Base-by-base conservation (phyloP, 2,329 filamentous ascomycete species). In the Pseudogymnoascus sp. region DNA sequence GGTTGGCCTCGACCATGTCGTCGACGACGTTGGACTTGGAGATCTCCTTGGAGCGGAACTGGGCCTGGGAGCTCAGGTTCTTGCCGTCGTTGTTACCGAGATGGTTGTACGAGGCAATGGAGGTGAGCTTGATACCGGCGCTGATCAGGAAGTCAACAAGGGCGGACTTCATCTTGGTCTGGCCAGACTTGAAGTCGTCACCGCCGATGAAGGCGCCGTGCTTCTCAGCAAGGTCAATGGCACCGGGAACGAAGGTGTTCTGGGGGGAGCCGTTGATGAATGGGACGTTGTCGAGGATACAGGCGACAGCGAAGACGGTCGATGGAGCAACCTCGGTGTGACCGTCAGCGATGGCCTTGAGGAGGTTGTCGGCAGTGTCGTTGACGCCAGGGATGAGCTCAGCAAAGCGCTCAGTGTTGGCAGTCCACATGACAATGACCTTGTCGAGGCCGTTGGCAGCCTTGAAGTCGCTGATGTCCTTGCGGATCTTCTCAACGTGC, bases 91-190 rank as follows among this genome's bases (percentile, higher is more conserved):
- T 99, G 85, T 99, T 99, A 72, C 94, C 94, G 62, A 99, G 87
- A 76, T 99, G 94, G 81, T 99, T 99, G 86, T 99, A 99, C 78
- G 90, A 95, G 67, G 94, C 91, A 78, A 99, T 97, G 40, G 92
- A 96, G 64, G 93, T 97, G 73, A 99, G 86, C 81, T 96, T 97
- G 84, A 99, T 97, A 74, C 94, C 94, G 58, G 94, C 94, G 75
- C 87, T 97, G 86, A 99, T 96, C 74, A 99, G 79, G 80, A 99
- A 99, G 78, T 99, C 94, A 52, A 97, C 94, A 31, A 99, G 86
- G 18, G 94, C 94, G 64, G 94, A 97, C 81, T 99, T 99, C 94
- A 99, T 99, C 87, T 99, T 99, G 75, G 94, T 99, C 82, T 99
- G 94, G 66, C 94, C 94, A 65, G 94, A 97, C 82, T 99, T 99